Base-by-base conservation (phyloP, 352 stramenopile genomes). In the Globisporangium cylindrosporum region DNA sequence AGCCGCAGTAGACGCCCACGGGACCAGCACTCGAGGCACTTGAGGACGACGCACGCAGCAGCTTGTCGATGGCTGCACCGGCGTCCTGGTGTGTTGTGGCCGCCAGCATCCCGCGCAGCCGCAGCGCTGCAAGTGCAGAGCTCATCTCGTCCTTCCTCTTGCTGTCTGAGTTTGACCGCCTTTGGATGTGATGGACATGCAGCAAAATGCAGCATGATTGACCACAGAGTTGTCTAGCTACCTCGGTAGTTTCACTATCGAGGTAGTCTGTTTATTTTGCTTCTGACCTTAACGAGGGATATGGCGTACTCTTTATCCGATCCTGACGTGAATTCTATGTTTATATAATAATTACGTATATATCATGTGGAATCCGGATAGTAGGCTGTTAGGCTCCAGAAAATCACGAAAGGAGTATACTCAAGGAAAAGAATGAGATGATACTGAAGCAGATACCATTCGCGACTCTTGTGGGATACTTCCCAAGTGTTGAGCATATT, bases 1-100 rank as follows among this genome's bases (percentile, higher is more conserved):
- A 96, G 69, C 93, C 93, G 69, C 88, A 95, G 73, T 97, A 97
- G 9, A 96, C 83, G 29, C 79, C 70, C 9, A 84, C 80, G 18
- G 75, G 62, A 18, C 36, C 55, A 32, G 58, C 49, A 12, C 41
- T 14, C 4, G 70, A 27, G 0, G 67, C 10, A 22, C 59, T 58
- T 51, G 64, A 43, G 4, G 27, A 36, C 32, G 32, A 38, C 24
- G 34, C 22, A 24, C 34, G 61, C 64, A 94, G 32, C 55, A 87
- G 65, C 15, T 73, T 75, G 66, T 95, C 86, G 8, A 95, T 73
- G 15, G 80, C 58, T 9, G 65, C 27, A 22, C 83, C 82, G 1
- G 81, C 84, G 36, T 90, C 74, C 73, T 87, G 72, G 48, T 92
- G 82, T 10, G 88, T 95, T 55, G 90, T 63, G 6, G 86, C 86